These are phyloP conservation scores for Lactarius evosmus DNA, from an alignment of 768 basidiomycete species.

Conservation along the genomic window DNA sequence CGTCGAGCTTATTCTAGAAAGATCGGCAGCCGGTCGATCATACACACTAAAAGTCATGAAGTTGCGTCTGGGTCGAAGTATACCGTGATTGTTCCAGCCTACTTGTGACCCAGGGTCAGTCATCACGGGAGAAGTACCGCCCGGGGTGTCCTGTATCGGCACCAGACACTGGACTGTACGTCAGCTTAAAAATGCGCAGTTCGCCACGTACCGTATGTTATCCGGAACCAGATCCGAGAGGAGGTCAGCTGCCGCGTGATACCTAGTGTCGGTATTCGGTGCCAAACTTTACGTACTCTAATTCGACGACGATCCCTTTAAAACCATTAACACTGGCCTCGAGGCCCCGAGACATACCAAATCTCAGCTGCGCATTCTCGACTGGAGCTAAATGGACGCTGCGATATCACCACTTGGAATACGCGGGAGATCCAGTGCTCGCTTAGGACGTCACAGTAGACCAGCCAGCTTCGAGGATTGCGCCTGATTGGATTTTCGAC, in stretches of 20 bases:
- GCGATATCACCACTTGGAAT: background rate
- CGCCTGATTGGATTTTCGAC: background rate
- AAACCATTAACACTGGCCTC: background rate
- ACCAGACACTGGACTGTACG: background rate
- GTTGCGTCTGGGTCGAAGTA: background rate
- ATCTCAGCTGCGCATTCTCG: background rate
- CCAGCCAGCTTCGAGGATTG: background rate
- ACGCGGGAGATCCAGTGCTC: constrained; percentile 3
- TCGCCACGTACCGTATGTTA: background rate
- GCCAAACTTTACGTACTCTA: background rate
- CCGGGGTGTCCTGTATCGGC: background rate
- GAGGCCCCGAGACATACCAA: background rate
- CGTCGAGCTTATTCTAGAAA: background rate
- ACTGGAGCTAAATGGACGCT: background rate
- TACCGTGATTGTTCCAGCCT: background rate
- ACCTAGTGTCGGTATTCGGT: background rate
- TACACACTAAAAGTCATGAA: background rate
- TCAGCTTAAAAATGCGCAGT: constrained; percentile 6
- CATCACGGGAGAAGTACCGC: background rate
- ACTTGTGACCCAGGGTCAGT: background rate
- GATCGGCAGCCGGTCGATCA: background rate
- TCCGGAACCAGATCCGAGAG: background rate
- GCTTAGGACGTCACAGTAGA: background rate
- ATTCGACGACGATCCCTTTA: background rate
- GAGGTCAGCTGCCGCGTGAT: background rate